Evolutionary conservation across 1,284 basidiomycete species (phyloP), one percentile per base, ranked within the genome.

Genomic region (Peniophora sp.): DNA sequence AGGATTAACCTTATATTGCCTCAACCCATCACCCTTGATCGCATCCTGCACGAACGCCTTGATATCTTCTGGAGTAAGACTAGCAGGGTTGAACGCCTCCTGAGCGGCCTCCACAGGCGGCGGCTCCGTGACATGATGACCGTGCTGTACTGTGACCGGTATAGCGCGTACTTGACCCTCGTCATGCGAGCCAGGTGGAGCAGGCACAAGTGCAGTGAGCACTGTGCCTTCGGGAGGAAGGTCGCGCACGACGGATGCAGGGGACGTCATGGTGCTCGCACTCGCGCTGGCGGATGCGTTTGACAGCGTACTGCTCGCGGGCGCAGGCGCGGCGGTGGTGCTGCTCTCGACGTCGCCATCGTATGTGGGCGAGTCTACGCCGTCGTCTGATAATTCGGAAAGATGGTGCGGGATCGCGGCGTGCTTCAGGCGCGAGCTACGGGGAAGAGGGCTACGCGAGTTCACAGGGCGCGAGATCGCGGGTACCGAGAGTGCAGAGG

Each of bases 321-420:
- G 63, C 44, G 73, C 70, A 11, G 67, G 67, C 32, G 74, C 72
- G 36, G 72, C 77, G n/a, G 79, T 85, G 3, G 85, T 80, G 61
- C 79, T 83, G 48, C 81, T 86, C 65, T 95, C 92, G 53, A 95
- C 74, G 67, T 95, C 92, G 41, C 92, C 92, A 61, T 95, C 91
- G 64, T 94, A 94, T 0, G 91, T 94, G 27, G 86, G 86, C 0
- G 84, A 87, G 61, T 90, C 88, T 10, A 85, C 75, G 52, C 86
- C 84, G 48, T 86, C 85, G 57, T 87, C 85, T 19, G 78, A 82
- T 51, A 82, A 65, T 52, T 71, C 72, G 41, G 74, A 69, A 11
- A 79, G 72, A 52, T 78, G 77, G 12, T 32, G 27, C 27, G 27
- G 27, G 27, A 32, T 32, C 27, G 27, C 27, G 27, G 27, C 27